Base-by-base conservation (phyloP, 2,329 filamentous ascomycete species). In the Alternaria longipes region DNA sequence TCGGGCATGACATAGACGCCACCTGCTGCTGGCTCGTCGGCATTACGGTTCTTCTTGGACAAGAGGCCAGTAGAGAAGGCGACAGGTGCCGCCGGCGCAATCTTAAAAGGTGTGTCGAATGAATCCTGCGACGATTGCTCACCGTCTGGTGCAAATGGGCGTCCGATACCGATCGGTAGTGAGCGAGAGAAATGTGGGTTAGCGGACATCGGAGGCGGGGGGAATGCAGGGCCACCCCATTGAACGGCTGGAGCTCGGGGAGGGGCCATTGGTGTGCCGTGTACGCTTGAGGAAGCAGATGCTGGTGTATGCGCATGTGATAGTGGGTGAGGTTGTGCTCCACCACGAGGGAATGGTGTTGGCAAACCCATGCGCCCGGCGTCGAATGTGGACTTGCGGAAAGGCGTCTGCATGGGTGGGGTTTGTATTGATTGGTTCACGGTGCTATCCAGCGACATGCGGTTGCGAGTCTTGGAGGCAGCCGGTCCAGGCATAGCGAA, bases 301-400 rank as follows among this genome's bases (percentile, higher is more conserved):
- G 93, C 97, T 4, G 93, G 93, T 0, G 92, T 96, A 68, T 97
- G 84, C 0, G 92, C 91, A 64, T 93, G 89, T 7, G 94, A 97
- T 22, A 97, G 84, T 20, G 94, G 94, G 76, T 97, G 94, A 18
- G 91, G 84, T 46, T 74, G 70, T 42, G 67, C 57, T 59, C 69
- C 67, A 34, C 65, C 61, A 38, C 74, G 69, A 40, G 70, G 56
- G 26, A 66, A 67, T 22, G 67, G 66, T 51, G 72, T 68, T 11
- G 64, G 66, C 44, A 68, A 50, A 11, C 69, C 67, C 63, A 72
- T 69, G 56, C 74, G 74, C 9, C 62, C 63, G 30, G 72, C 63
- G n/a, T 75, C 74, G 49, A 77, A 73, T 5, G 62, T 72, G 6
- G 69, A 71, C 46, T 69, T 74, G 18, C 78, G 76, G 59, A 82